Evolutionary conservation across 2,329 filamentous ascomycete genomes (phyloP).

Genomic region (Scedosporium aurantiacum): DNA sequence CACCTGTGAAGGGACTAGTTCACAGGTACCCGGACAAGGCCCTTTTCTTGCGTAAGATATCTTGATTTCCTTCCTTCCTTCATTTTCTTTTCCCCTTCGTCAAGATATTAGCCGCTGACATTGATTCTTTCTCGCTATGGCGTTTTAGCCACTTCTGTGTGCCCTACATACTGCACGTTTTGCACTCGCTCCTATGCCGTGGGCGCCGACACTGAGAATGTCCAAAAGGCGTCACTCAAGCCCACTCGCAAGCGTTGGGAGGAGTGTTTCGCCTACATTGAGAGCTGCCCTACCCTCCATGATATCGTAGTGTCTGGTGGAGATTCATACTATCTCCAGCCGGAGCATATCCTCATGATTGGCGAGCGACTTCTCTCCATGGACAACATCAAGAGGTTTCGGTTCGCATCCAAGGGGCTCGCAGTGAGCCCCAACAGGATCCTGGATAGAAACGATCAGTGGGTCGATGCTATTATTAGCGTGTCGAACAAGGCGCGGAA

Average conservation of each 20-base stretch:
- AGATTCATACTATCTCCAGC: conserved; percentile 46
- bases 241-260: conserved; percentile 37
- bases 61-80: not conserved
- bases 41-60: conserved; percentile 44
- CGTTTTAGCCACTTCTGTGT: conserved; percentile 41
- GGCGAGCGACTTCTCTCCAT: conserved; percentile 45
- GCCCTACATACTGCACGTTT: conserved; percentile 51
- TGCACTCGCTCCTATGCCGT: conserved; percentile 52
- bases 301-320: conserved; percentile 55
- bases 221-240: conserved; percentile 32
- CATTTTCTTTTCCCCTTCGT: no score
- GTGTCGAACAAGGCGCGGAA: conserved; percentile 37
- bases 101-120: not conserved
- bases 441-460: conserved; percentile 38
- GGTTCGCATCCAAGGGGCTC: conserved; percentile 51
- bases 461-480: conserved; percentile 39
- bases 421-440: conserved; percentile 47
- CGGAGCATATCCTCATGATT: conserved; percentile 40
- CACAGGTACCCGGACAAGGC: conserved; percentile 55
- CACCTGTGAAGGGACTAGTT: conserved; percentile 44
- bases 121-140: not conserved
- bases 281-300: conserved; percentile 32
- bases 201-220: conserved; percentile 40
- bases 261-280: conserved; percentile 45
- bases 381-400: conserved; percentile 46